Evolutionary conservation across 2,329 filamentous ascomycete genomes (phyloP), one percentile per base, ranked within the genome.

Genomic region (Akanthomyces uredinophilus): DNA sequence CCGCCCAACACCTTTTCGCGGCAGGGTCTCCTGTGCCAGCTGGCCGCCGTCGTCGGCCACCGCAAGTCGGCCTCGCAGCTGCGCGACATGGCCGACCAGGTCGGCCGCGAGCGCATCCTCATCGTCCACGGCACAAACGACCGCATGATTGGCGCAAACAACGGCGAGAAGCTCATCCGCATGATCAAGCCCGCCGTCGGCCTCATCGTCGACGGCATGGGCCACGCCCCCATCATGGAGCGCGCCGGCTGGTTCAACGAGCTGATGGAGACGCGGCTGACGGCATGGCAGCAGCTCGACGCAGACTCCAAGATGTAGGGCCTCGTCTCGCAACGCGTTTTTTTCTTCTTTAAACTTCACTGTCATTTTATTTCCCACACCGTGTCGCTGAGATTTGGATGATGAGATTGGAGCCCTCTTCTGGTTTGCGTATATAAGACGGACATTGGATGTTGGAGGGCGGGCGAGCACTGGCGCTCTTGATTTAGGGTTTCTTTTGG

Each of bases 1-100:
- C 81, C 89, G 63, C 76, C 80, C 1, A 76, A 79, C 1, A 78
- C 78, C 6, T 94, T 92, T 72, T 84, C 83, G 4, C 81, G 79
- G 52, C 79, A 78, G 37, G 90, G 90, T 1, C 92, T 95, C 72
- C 71, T 95, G 37, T 79, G 90, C 67, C 92, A 96, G 77, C 83
- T 91, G 3, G 79, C 91, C 56, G 92, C 92, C 1, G 90, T 88
- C 0, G 89, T 86, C 0, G 91, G 90, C 83, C 92, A 96, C 73
- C 78, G 85, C 73, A 96, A 96, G 79, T 85, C 81, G 14, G 73
- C 83, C 0, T 81, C 77, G 63, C 88, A 96, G 74, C 74, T 96
- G 51, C 68, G 65, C 4, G 77, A 81, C 64, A 79, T 96, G 65
- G 89, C 82, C 0, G 86, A 92, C 66, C 75, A 73, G 32, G 82